A percentile compares a stretch with the other conserved stretches of the same genome.
Evolutionary conservation across 73 alveolate genomes (phyloP).

Genomic region (Tetrahymena thermophila): DNA sequence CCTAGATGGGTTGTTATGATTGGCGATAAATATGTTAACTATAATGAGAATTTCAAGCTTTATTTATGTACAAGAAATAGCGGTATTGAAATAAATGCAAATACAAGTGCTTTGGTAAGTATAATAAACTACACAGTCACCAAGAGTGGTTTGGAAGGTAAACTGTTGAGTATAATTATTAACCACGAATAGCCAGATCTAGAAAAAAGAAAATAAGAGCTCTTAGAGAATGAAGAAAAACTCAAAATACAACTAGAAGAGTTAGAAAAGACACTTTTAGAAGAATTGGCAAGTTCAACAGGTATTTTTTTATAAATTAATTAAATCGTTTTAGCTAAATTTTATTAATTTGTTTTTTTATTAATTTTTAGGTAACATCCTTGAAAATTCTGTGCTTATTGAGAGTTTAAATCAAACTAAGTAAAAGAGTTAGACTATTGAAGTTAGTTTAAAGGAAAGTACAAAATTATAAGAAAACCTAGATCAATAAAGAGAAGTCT

Average conservation of each 20-base stretch:
- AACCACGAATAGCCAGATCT: conserved; percentile 99
- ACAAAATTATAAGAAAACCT: conserved; percentile 10
- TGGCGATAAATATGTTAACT: conserved; percentile 98
- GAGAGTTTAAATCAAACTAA: conserved; percentile 96
- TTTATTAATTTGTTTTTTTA: too few species aligned
- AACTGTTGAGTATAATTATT: conserved; percentile 94
- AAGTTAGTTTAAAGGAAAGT: conserved; percentile 34
- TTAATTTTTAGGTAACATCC: conserved; percentile 36
- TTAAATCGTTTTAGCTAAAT: neutral
- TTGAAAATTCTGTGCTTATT: conserved; percentile 96
- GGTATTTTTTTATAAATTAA: conserved; percentile 64
- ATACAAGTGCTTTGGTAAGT: conserved; percentile 88
- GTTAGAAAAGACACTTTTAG: conserved; percentile 90
- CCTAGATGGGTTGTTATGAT: conserved; percentile 94
- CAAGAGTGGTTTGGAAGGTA: conserved; percentile 99
- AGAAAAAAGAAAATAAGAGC: conserved; percentile 93
- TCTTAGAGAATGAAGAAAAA: conserved; percentile 97
- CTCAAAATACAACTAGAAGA: conserved; percentile 92
- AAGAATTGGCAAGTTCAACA: conserved; percentile 95
- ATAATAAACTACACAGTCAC: conserved; percentile 98
- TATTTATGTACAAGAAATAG: conserved; percentile 97
- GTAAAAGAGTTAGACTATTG: conserved; percentile 36
- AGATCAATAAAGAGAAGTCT: conserved; percentile 96
- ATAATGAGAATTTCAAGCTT: conserved; percentile 90
- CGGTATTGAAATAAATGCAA: conserved; percentile 89